Evolutionary conservation across 805 yeast genomes (phyloP).

Genomic region (Schwanniomyces yamadae): DNA sequence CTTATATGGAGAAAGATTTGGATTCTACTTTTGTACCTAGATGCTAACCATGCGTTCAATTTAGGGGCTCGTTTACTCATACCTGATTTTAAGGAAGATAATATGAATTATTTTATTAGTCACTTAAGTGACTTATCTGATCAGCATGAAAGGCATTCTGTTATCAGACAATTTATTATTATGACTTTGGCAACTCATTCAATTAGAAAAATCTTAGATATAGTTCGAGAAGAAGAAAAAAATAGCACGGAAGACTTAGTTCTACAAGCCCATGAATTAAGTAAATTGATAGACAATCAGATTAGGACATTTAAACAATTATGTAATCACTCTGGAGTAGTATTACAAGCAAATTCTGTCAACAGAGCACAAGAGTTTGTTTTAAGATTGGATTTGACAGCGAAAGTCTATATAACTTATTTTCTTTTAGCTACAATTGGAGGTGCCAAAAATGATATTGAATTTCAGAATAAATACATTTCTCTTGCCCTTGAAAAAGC

Average conservation of each 20-base stretch:
- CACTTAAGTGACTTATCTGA: not conserved
- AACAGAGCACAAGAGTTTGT: conserved; percentile 9
- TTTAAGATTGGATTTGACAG: conserved; percentile 4
- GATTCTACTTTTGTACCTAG: conserved; percentile 7
- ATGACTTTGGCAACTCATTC: not conserved
- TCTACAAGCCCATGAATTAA: conserved; percentile 4
- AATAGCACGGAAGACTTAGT: conserved; percentile 1
- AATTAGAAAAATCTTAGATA: conserved; percentile 2
- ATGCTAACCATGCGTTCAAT: conserved; percentile 7
- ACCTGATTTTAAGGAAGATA: not conserved
- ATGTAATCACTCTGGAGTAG: conserved; percentile 1
- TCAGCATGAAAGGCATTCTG: conserved; percentile 1
- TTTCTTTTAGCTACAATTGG: conserved; percentile 5
- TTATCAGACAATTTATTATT: conserved; percentile 2
- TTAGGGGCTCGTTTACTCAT: conserved; percentile 4
- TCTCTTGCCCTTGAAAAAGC: conserved; percentile 5
- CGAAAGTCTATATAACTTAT: conserved; percentile 1
- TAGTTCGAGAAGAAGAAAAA: not conserved
- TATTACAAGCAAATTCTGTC: conserved; percentile 1
- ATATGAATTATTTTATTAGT: not conserved
- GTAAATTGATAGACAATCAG: conserved; percentile 2
- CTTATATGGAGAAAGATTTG: conserved; percentile 10
- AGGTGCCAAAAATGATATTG: not conserved
- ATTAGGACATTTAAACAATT: conserved; percentile 6
- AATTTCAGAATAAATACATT: not conserved